Evolutionary conservation across 768 basidiomycete genomes (phyloP).

Genomic region (Hysterangium stoloniferum): DNA sequence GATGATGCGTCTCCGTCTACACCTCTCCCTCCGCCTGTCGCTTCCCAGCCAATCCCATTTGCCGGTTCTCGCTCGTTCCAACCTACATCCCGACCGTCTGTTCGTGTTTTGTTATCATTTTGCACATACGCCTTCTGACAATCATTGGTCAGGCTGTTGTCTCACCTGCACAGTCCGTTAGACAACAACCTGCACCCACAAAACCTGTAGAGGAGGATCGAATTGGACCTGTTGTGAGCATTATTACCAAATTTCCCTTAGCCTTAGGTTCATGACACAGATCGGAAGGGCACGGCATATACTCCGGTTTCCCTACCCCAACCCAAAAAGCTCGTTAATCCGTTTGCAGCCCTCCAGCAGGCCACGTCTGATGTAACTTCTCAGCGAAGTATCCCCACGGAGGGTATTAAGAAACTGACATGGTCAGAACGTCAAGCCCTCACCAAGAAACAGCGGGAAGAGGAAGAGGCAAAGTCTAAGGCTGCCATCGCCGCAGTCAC

Average conservation of each 20-base stretch:
- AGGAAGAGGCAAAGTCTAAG: slow-evolving; percentile 62
- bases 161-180: neutral
- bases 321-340: slow-evolving; percentile 84
- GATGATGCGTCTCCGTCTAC: slow-evolving; percentile 27
- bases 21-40: slow-evolving; percentile 36
- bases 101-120: neutral
- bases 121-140: neutral
- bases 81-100: neutral
- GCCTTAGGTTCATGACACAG: neutral
- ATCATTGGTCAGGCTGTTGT: neutral
- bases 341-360: slow-evolving; percentile 36
- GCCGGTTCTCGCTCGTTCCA: neutral
- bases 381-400: slow-evolving; percentile 11
- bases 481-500: slow-evolving; percentile 32
- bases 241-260: neutral
- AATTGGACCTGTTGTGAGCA: slow-evolving; percentile 62
- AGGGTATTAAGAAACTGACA: slow-evolving; percentile 69
- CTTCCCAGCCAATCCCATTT: slow-evolving; percentile 35
- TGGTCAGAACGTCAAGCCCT: slow-evolving; percentile 91
- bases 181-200: slow-evolving; percentile 28
- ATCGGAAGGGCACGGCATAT: slow-evolving; percentile 64
- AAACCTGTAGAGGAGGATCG: slow-evolving; percentile 76
- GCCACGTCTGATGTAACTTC: slow-evolving; percentile 7
- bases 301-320: slow-evolving; percentile 78
- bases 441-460: slow-evolving; percentile 81